Evolutionary conservation across 495 filamentous ascomycete genomes (phyloP).

Genomic region (Podospora anserina): DNA sequence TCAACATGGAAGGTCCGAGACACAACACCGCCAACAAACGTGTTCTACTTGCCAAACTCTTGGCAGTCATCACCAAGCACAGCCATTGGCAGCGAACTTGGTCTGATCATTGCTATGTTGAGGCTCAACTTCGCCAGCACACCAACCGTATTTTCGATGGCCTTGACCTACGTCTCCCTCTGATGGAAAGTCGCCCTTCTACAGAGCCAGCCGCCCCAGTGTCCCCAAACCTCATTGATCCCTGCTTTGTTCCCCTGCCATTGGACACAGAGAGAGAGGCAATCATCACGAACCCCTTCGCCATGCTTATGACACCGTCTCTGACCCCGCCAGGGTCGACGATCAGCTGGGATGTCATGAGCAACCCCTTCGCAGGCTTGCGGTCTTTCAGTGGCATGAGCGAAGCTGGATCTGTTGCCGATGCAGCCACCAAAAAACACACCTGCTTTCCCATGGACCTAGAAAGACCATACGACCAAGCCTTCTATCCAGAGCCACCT

Average conservation of each 20-base stretch:
- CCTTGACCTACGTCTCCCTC: background rate
- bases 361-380: background rate
- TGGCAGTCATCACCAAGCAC: background rate
- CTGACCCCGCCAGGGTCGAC: background rate
- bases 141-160: background rate
- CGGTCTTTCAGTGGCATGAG: too few relatives aligned
- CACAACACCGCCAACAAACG: constrained; percentile 8
- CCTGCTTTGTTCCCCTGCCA: background rate
- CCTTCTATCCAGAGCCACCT: background rate
- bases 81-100: background rate
- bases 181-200: background rate
- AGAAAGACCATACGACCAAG: background rate
- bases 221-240: background rate
- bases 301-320: too few relatives aligned
- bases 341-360: background rate
- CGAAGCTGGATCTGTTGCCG: background rate
- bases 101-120: background rate
- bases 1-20: background rate
- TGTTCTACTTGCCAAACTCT: background rate
- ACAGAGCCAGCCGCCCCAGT: background rate
- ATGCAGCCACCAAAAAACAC: background rate
- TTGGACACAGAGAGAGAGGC: background rate
- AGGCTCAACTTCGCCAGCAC: background rate
- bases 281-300: background rate
- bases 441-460: background rate